Conservation (phyloP, 441 rosid genomes). For the Pelargonium citronellum region DNA sequence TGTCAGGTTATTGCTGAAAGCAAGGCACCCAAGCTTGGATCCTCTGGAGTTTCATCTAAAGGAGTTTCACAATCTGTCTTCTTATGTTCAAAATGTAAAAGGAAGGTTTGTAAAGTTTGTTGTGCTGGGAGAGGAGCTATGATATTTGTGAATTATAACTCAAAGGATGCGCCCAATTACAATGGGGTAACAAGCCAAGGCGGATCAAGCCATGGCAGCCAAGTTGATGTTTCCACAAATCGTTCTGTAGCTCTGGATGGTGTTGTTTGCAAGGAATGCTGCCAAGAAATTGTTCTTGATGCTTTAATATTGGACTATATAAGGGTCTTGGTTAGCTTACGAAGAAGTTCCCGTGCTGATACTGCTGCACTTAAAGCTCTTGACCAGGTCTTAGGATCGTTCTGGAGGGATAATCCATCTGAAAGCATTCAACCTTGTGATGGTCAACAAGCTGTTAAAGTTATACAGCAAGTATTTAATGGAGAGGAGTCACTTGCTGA, state of each 20-base stretch:
- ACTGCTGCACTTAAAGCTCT: slow-evolving; percentile 62
- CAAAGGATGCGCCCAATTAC: slow-evolving; percentile 40
- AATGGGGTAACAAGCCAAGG: slow-evolving; percentile 43
- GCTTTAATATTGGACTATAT: slow-evolving; percentile 77
- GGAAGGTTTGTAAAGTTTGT: slow-evolving; percentile 76
- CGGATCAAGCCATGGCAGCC: slow-evolving; percentile 55
- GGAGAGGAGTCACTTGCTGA: slow-evolving; percentile 84
- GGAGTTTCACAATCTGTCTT: slow-evolving; percentile 44
- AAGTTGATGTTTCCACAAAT: slow-evolving; percentile 45
- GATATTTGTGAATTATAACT: slow-evolving; percentile 44
- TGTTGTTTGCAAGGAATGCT: slow-evolving; percentile 71
- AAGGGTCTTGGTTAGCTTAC: slow-evolving; percentile 72
- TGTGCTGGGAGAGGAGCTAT: slow-evolving; percentile 93
- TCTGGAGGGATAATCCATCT: slow-evolving; percentile 32
- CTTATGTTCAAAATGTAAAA: slow-evolving; percentile 62
- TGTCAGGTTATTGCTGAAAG: slow-evolving; percentile 70
- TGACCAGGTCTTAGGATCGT: slow-evolving; percentile 53
- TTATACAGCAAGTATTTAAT: slow-evolving; percentile 45
- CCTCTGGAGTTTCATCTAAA: slow-evolving; percentile 33
- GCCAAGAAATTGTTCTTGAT: slow-evolving; percentile 62
- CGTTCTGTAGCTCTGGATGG: slow-evolving; percentile 49
- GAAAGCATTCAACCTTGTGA: slow-evolving; percentile 38
- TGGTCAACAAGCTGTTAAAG: slow-evolving; percentile 26
- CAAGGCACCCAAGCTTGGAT: slow-evolving; percentile 31
- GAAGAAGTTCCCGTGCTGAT: slow-evolving; percentile 73